Conservation (phyloP, 345 rosid species). For the Hypericum perforatum region DNA sequence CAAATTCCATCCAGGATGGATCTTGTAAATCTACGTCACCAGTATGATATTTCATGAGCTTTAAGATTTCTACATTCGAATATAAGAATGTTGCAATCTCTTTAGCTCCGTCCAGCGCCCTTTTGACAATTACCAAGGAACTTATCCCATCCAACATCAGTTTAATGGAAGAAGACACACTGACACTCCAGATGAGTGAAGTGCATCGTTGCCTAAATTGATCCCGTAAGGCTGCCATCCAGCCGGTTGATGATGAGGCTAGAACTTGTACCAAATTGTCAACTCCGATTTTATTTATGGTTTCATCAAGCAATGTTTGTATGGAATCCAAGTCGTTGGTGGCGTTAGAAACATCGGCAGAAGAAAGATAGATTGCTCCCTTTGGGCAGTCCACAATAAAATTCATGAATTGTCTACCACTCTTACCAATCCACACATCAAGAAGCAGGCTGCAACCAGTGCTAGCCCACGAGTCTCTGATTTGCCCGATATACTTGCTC, state of each 20-base stretch:
- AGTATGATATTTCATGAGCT: too few relatives aligned
- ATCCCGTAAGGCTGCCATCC: too few relatives aligned
- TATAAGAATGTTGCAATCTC: too few relatives aligned
- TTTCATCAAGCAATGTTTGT: slow-evolving; percentile 26
- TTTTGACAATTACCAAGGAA: too few relatives aligned
- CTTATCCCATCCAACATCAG: too few relatives aligned
- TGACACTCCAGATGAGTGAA: too few relatives aligned
- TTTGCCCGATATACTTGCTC: slow-evolving; percentile 24
- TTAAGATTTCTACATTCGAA: too few relatives aligned
- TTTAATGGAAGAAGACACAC: too few relatives aligned
- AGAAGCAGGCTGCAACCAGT: slow-evolving; percentile 59
- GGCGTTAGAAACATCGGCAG: slow-evolving; percentile 30
- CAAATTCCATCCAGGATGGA: slow-evolving; percentile 37
- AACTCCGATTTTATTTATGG: slow-evolving; percentile 39
- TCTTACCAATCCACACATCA: slow-evolving; percentile 51
- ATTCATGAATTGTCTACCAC: slow-evolving; percentile 37
- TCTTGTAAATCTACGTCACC: slow-evolving; percentile 42
- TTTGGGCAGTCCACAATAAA: slow-evolving; percentile 45
- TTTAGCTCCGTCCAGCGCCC: too few relatives aligned
- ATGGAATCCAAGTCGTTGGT: slow-evolving; percentile 19
- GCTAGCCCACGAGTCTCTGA: slow-evolving; percentile 40
- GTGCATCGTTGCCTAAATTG: too few relatives aligned
- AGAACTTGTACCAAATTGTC: slow-evolving; percentile 47
- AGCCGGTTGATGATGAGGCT: slow-evolving; percentile 30
- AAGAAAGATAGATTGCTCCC: slow-evolving; percentile 42